Conservation (phyloP, 352 stramenopile genomes). For the Globisporangium recalcitrans region DNA sequence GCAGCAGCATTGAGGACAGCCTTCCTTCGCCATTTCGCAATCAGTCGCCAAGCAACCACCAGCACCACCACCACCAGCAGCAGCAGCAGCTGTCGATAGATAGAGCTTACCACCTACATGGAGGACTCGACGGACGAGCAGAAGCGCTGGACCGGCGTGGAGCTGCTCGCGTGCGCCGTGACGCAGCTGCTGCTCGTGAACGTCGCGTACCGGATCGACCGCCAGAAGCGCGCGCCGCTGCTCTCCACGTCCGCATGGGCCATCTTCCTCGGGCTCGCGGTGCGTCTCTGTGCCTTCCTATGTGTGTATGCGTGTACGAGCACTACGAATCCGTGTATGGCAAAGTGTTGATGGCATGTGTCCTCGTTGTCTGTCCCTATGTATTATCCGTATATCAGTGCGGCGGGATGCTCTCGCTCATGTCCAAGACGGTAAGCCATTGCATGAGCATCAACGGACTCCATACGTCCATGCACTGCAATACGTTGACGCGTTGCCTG, state of each 20-base stretch:
- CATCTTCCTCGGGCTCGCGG: slow-evolving; percentile 44
- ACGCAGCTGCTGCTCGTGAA: slow-evolving; percentile 47
- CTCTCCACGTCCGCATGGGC: slow-evolving; percentile 49
- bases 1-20: no score
- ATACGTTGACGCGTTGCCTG: no score
- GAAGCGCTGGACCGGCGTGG: slow-evolving; percentile 34
- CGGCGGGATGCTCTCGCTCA: slow-evolving; percentile 24
- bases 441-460: neutral
- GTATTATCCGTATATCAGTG: no score
- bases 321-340: no score
- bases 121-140: slow-evolving; percentile 11
- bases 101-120: neutral
- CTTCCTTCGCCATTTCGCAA: neutral
- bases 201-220: slow-evolving; percentile 56
- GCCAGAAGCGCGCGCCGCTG: slow-evolving; percentile 25
- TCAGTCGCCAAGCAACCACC: neutral
- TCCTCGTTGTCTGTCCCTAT: neutral
- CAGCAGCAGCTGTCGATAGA: neutral
- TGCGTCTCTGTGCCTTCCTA: slow-evolving; percentile 14
- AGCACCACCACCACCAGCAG: neutral
- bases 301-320: neutral
- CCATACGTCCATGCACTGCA: no score
- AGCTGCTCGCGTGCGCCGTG: slow-evolving; percentile 43
- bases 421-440: slow-evolving; percentile 18
- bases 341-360: no score